phyloP scores from a whole-genome alignment of 2,329 filamentous ascomycete species.

The Tolypocladium ophioglossoides region DNA sequence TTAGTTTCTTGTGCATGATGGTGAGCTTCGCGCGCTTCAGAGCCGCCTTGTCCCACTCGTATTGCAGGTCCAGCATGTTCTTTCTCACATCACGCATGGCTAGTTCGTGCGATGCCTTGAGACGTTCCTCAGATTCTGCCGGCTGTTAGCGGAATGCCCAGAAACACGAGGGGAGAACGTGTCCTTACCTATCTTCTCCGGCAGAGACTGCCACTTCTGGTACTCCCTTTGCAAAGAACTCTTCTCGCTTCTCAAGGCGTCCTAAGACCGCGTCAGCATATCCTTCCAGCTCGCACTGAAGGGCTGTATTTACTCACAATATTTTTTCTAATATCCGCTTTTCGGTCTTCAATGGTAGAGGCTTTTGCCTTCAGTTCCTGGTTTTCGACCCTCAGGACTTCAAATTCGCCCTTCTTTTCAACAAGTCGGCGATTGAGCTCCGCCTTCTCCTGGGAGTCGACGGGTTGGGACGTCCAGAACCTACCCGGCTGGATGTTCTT shows the following conservation, averaged over 20 bases:
- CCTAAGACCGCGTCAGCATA: conserved; percentile 23
- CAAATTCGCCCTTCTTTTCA: conserved; percentile 27
- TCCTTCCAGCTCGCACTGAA: neutral
- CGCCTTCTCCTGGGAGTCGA: conserved; percentile 55
- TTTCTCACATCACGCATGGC: conserved; percentile 21
- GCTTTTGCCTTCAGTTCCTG: conserved; percentile 26
- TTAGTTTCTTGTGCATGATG: conserved; percentile 43
- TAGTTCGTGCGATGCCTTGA: conserved; percentile 18
- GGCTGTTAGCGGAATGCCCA: conserved; percentile 9
- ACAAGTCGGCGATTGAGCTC: conserved; percentile 45
- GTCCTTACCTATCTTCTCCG: conserved; percentile 56
- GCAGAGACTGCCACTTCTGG: conserved; percentile 55
- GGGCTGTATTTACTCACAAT: conserved; percentile 20
- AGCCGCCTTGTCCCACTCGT: conserved; percentile 42
- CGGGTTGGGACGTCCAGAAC: conserved; percentile 68
- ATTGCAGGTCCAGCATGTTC: conserved; percentile 36
- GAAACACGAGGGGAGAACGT: conserved; percentile 2
- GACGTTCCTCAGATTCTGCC: conserved; percentile 24
- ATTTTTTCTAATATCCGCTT: conserved; percentile 25
- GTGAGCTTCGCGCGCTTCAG: conserved; percentile 45
- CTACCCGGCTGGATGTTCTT: conserved; percentile 48
- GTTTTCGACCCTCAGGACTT: conserved; percentile 21
- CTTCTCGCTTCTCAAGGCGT: conserved; percentile 50
- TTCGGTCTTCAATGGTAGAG: conserved; percentile 30
- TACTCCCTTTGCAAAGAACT: conserved; percentile 53